Conservation (phyloP, 805 yeast genomes). For the Lipomyces oligophaga region DNA sequence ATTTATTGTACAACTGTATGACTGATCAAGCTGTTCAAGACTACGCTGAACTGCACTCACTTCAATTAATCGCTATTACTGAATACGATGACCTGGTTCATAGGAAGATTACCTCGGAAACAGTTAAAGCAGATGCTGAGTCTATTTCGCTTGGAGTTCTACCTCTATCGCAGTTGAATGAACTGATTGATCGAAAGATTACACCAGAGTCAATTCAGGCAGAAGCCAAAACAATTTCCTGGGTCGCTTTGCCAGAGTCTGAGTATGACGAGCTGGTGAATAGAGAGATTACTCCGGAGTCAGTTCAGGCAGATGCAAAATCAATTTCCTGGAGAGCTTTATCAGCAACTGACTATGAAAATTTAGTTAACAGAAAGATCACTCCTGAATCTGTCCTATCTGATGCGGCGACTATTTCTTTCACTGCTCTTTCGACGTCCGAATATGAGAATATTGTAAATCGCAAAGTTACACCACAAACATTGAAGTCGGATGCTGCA, state of each 20-base stretch:
- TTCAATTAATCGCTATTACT: constrained; percentile 23
- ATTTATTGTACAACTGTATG: not conserved
- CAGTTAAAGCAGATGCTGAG: constrained; percentile 1
- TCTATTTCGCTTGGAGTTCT: not conserved
- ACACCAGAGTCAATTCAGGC: constrained; percentile 11
- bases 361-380: not conserved
- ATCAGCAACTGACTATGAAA: not conserved
- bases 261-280: not conserved
- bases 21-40: constrained; percentile 9
- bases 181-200: constrained; percentile 3
- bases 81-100: constrained; percentile 20
- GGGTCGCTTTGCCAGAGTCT: constrained; percentile 7
- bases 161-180: not conserved
- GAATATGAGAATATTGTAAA: constrained; percentile 23
- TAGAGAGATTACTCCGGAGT: constrained; percentile 1
- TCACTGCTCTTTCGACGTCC: constrained; percentile 28
- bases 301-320: not conserved
- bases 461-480: not conserved
- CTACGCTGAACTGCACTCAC: constrained; percentile 4
- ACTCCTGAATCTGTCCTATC: constrained; percentile 3
- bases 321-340: not conserved
- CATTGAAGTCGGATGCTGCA: constrained; percentile 7
- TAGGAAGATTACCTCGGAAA: not conserved
- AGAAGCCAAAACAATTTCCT: constrained; percentile 17
- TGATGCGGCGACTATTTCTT: constrained; percentile 7